phyloP scores from a whole-genome alignment of 805 yeast species.

The Saturnispora ahearnii region DNA sequence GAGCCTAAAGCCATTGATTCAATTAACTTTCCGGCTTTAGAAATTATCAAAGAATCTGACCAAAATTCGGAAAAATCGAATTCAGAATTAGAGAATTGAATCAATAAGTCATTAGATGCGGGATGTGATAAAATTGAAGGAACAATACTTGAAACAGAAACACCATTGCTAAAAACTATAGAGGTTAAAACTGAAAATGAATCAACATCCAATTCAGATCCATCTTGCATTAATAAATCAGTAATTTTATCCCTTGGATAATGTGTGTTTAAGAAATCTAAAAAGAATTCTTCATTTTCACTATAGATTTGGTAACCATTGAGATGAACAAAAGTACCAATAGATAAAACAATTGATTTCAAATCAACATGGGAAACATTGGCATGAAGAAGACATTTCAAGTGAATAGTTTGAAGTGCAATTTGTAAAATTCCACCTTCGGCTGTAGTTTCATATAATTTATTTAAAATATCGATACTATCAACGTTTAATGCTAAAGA shows the following conservation, averaged over 20 bases:
- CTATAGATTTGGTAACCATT: slow-evolving; percentile 28
- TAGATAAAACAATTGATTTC: slow-evolving; percentile 25
- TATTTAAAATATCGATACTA: slow-evolving; percentile 26
- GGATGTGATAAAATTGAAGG: slow-evolving; percentile 15
- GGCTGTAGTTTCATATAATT: slow-evolving; percentile 27
- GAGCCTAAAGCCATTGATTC: slow-evolving; percentile 19
- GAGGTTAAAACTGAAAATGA: slow-evolving; percentile 15
- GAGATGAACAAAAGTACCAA: slow-evolving; percentile 31
- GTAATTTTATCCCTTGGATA: slow-evolving; percentile 14
- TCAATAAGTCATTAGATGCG: slow-evolving; percentile 12
- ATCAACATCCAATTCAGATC: slow-evolving; percentile 13
- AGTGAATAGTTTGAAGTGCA: slow-evolving; percentile 41
- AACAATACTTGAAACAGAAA: slow-evolving; percentile 8
- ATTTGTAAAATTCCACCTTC: slow-evolving; percentile 40
- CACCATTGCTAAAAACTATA: slow-evolving; percentile 8
- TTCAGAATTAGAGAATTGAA: slow-evolving; percentile 13
- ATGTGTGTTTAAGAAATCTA: slow-evolving; percentile 26
- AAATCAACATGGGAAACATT: slow-evolving; percentile 24
- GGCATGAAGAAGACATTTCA: slow-evolving; percentile 37
- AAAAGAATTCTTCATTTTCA: slow-evolving; percentile 32
- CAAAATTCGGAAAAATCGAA: slow-evolving; percentile 17
- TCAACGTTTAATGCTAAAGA: slow-evolving; percentile 14
- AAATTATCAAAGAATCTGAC: slow-evolving; percentile 15
- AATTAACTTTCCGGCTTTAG: slow-evolving; percentile 21
- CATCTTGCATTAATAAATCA: slow-evolving; percentile 9